Percentiles rank a stretch among this genome's conserved stretches.
Conservation (phyloP, 1,139 yeast genomes). For the Pneumocystis carinii region DNA sequence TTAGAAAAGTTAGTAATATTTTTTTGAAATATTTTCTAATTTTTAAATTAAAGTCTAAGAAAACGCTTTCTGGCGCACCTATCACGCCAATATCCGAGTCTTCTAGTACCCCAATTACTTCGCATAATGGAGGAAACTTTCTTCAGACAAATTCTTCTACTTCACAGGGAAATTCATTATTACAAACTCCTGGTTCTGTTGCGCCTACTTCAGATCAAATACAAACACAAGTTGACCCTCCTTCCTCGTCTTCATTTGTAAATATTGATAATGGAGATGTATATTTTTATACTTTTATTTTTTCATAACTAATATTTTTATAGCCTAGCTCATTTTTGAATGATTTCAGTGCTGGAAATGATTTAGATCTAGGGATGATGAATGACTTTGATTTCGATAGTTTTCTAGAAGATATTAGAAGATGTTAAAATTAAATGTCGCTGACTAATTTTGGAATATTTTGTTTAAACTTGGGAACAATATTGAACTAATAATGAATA, state of each 20-base stretch:
- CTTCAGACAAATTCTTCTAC: not conserved
- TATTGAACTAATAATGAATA: not conserved
- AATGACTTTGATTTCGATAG: conserved; percentile 14
- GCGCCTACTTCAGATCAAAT: not conserved
- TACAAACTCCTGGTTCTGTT: not conserved
- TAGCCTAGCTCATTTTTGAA: not conserved
- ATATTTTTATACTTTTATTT: not conserved
- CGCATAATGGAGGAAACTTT: conserved; percentile 19
- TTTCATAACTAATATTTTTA: not conserved
- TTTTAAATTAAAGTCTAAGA: conserved; percentile 6
- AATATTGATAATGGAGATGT: not conserved
- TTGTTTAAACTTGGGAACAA: not conserved
- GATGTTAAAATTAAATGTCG: not conserved
- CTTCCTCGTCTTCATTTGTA: not conserved
- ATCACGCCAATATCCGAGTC: conserved; percentile 25
- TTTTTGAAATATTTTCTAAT: conserved; percentile 8
- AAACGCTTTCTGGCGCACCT: conserved; percentile 20
- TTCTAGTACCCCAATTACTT: conserved; percentile 28
- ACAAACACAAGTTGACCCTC: not conserved
- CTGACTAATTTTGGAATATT: not conserved
- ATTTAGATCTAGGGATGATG: conserved; percentile 11
- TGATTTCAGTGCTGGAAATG: conserved; percentile 4
- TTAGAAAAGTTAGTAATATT: conserved; percentile 11
- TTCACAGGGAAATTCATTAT: not conserved
- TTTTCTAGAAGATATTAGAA: conserved; percentile 9